A percentile compares a stretch with the other conserved stretches of the same genome.
phyloP scores from a whole-genome alignment of 2,329 filamentous ascomycete genomes.

The Coleophoma cylindrospora region DNA sequence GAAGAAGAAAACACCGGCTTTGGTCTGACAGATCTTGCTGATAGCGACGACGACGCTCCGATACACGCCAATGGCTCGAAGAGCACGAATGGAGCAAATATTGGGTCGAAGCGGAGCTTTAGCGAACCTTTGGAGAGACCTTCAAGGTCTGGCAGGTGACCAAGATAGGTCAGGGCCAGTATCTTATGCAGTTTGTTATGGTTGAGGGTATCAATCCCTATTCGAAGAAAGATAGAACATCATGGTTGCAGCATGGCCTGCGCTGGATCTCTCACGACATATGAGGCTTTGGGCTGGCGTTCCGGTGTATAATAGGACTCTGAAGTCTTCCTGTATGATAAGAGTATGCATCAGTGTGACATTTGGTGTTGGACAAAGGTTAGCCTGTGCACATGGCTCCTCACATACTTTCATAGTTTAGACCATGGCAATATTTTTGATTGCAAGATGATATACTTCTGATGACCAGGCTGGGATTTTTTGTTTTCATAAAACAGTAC shows the following conservation, averaged over 20 bases:
- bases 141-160: conserved; percentile 15
- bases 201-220: neutral
- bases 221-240: neutral
- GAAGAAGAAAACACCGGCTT: conserved; percentile 72
- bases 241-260: conserved; percentile 13
- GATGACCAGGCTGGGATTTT: too few species aligned
- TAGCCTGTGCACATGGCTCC: conserved; percentile 1
- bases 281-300: conserved; percentile 11
- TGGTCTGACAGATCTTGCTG: conserved; percentile 72
- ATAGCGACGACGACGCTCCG: conserved; percentile 66
- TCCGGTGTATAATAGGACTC: neutral
- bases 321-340: conserved; percentile 14
- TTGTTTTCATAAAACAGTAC: too few species aligned
- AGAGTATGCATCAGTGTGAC: neutral
- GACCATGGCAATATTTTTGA: conserved; percentile 1
- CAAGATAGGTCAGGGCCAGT: neutral
- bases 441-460: too few species aligned
- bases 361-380: too few species aligned
- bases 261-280: conserved; percentile 17
- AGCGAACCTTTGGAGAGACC: conserved; percentile 18
- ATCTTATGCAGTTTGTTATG: conserved; percentile 18
- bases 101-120: conserved; percentile 21
- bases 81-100: conserved; percentile 28
- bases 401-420: neutral
- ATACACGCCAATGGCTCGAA: conserved; percentile 19